These are phyloP conservation scores for Aschersonia sp. DNA, from an alignment of 2,329 filamentous ascomycete genomes.

Conservation along the genomic window DNA sequence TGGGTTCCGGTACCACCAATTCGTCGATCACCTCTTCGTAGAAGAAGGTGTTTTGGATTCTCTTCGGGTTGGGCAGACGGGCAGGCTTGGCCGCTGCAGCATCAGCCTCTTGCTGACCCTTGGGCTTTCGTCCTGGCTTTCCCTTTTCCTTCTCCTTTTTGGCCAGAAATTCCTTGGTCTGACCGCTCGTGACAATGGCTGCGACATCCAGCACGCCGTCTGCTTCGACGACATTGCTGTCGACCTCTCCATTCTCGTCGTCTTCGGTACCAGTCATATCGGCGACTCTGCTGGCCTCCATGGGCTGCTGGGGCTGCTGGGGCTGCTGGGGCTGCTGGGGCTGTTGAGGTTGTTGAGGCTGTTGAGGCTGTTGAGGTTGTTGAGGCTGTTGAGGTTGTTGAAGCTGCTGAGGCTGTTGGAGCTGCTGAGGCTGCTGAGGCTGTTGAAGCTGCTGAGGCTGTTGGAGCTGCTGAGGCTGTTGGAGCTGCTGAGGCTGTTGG, in stretches of 20 bases:
- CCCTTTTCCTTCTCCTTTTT: slow-evolving; percentile 68
- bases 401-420: too few species aligned
- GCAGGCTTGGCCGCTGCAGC: slow-evolving; percentile 36
- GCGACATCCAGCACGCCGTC: slow-evolving; percentile 75
- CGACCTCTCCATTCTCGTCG: slow-evolving; percentile 20
- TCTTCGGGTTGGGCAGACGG: slow-evolving; percentile 58
- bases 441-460: too few species aligned
- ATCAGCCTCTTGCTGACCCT: slow-evolving; percentile 39
- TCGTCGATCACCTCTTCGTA: slow-evolving; percentile 56
- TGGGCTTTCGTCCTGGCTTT: slow-evolving; percentile 37
- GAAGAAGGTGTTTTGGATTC: slow-evolving; percentile 54
- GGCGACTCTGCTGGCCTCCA: not conserved
- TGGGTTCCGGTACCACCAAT: slow-evolving; percentile 26
- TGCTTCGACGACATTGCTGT: slow-evolving; percentile 26
- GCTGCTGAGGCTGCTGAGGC: too few species aligned
- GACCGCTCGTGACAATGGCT: slow-evolving; percentile 69
- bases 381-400: too few species aligned
- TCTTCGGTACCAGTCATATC: slow-evolving; percentile 18
- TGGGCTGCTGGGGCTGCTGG: not conserved
- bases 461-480: too few species aligned
- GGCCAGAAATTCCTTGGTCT: slow-evolving; percentile 69
- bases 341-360: too few species aligned
- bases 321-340: too few species aligned
- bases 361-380: too few species aligned
- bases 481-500: too few species aligned